A percentile compares a stretch with the other conserved stretches of the same genome.
Conservation (phyloP, 441 rosid species). For the Arabidopsis lyrata region DNA sequence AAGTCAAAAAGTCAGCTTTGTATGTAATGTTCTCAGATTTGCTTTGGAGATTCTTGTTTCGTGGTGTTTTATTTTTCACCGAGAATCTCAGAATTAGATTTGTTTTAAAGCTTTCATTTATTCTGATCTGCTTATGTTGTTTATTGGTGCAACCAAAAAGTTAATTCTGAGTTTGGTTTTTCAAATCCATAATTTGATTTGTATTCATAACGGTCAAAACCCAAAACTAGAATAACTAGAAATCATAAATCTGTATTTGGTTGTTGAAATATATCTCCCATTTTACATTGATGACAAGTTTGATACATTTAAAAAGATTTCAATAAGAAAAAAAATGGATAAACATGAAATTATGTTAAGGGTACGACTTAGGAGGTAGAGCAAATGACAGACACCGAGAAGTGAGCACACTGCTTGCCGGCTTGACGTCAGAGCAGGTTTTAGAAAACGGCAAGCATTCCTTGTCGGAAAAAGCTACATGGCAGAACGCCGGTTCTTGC, state of each 20-base stretch:
- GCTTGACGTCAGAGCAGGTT: conserved; percentile 19
- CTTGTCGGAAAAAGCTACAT: conserved; percentile 10
- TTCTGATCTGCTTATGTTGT: conserved; percentile 18
- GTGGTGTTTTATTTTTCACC: conserved; percentile 42
- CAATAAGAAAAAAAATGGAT: too few species aligned
- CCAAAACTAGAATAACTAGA: neutral
- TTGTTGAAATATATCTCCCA: neutral
- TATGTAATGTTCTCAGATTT: conserved; percentile 34
- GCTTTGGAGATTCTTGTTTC: conserved; percentile 40
- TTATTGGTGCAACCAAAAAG: neutral
- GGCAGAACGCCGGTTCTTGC: conserved; percentile 17
- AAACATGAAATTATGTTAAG: too few species aligned
- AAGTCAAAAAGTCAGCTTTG: conserved; percentile 27
- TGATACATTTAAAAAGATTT: neutral
- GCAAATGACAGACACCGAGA: conserved; percentile 47
- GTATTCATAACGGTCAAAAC: neutral
- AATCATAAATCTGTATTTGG: neutral
- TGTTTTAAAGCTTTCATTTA: conserved; percentile 20
- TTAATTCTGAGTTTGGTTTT: conserved; percentile 12
- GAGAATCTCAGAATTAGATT: conserved; percentile 37
- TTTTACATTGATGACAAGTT: conserved; percentile 13
- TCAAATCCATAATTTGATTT: neutral
- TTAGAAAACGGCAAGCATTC: conserved; percentile 25
- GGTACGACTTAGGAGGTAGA: neutral
- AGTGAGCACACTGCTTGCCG: conserved; percentile 50